A percentile compares a stretch with the other conserved stretches of the same genome.
Evolutionary conservation across 352 stramenopile species (phyloP).

Genomic region (Pythium oligandrum): DNA sequence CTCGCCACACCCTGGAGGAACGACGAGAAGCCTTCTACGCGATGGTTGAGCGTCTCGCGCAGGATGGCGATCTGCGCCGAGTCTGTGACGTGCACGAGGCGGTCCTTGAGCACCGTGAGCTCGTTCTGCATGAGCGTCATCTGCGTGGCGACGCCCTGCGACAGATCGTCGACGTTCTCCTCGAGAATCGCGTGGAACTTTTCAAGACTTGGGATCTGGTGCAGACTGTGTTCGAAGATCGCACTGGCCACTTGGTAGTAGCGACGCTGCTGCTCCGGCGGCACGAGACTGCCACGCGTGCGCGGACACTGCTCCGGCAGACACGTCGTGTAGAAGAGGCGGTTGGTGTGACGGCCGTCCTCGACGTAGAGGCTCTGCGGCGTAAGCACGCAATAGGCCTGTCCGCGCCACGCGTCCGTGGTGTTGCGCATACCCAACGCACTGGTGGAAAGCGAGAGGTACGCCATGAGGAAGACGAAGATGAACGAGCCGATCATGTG

Average conservation of each 20-base stretch:
- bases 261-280: slow-evolving; percentile 27
- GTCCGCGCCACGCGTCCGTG: slow-evolving; percentile 12
- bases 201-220: slow-evolving; percentile 78
- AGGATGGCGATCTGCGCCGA: slow-evolving; percentile 50
- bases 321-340: slow-evolving; percentile 33
- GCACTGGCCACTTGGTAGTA: slow-evolving; percentile 79
- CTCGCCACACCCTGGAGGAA: slow-evolving; percentile 67
- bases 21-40: slow-evolving; percentile 61
- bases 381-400: slow-evolving; percentile 15
- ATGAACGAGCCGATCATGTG: slow-evolving; percentile 84
- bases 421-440: slow-evolving; percentile 25
- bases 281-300: slow-evolving; percentile 15
- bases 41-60: slow-evolving; percentile 46
- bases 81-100: slow-evolving; percentile 43
- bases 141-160: slow-evolving; percentile 53
- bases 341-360: slow-evolving; percentile 43
- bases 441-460: slow-evolving; percentile 55
- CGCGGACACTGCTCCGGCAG: slow-evolving; percentile 41
- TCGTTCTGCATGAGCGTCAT: slow-evolving; percentile 65
- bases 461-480: slow-evolving; percentile 75
- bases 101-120: slow-evolving; percentile 46
- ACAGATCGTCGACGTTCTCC: slow-evolving; percentile 65
- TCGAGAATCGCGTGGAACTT: slow-evolving; percentile 74
- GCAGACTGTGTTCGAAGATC: slow-evolving; percentile 81
- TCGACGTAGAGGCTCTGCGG: slow-evolving; percentile 31